Evolutionary conservation across 2,329 filamentous ascomycete genomes (phyloP).

Genomic region (Dactylellina sp.): DNA sequence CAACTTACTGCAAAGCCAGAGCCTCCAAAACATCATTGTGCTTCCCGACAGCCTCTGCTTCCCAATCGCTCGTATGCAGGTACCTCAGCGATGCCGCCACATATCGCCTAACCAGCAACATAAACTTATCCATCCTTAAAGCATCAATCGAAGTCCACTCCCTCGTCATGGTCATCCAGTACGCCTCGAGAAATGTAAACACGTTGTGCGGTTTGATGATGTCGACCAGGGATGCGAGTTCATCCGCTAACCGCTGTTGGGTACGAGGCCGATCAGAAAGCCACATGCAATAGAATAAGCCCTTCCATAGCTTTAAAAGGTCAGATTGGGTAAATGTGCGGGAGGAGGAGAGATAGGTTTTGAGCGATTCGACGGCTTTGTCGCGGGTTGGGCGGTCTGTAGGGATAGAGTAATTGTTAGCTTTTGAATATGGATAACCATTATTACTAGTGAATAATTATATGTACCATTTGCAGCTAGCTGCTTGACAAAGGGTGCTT

Average conservation of each 20-base stretch:
- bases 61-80: conserved; percentile 66
- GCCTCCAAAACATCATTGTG: conserved; percentile 67
- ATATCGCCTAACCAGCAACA: conserved; percentile 83
- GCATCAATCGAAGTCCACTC: conserved; percentile 69
- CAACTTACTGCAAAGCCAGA: conserved; percentile 64
- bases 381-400: conserved; percentile 82
- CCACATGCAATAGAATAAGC: conserved; percentile 89
- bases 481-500: conserved; percentile 78
- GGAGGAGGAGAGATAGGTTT: conserved; percentile 76
- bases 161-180: conserved; percentile 68
- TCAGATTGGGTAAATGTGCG: conserved; percentile 75
- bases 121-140: conserved; percentile 88
- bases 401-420: conserved; percentile 28
- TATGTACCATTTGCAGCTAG: conserved; percentile 84
- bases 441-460: too few species aligned
- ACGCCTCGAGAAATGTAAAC: conserved; percentile 68
- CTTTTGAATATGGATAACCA: not conserved
- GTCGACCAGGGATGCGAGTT: conserved; percentile 74
- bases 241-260: conserved; percentile 83
- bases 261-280: conserved; percentile 90
- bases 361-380: conserved; percentile 80
- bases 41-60: conserved; percentile 63
- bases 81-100: conserved; percentile 76
- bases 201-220: conserved; percentile 57
- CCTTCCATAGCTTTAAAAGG: conserved; percentile 91